Evolutionary conservation across 345 rosid genomes (phyloP).

Genomic region (Brassica incana): DNA sequence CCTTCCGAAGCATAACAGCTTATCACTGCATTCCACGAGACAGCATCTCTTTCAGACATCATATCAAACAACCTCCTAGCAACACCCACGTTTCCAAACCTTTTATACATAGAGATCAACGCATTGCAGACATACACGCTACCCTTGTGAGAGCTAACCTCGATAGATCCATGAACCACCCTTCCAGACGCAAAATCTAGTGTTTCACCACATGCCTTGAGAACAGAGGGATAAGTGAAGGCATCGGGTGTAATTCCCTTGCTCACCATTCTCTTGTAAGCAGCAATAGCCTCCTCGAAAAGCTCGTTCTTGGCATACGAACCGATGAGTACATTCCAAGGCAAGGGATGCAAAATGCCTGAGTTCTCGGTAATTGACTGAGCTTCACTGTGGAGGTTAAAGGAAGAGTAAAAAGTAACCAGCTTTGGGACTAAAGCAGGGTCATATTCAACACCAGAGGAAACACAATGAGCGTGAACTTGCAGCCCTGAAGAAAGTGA

Average conservation of each 20-base stretch:
- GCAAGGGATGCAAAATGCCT: conserved; percentile 44
- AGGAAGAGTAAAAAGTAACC: conserved; percentile 55
- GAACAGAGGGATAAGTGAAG: conserved; percentile 76
- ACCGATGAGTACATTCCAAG: conserved; percentile 75
- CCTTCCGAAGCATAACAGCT: conserved; percentile 61
- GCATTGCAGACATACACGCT: conserved; percentile 72
- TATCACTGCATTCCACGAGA: conserved; percentile 78
- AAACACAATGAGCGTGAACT: conserved; percentile 54
- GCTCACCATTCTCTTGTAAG: conserved; percentile 55
- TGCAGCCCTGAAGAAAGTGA: conserved; percentile 49
- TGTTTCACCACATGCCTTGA: conserved; percentile 73
- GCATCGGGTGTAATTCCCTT: conserved; percentile 64
- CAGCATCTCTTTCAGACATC: conserved; percentile 65
- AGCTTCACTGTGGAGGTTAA: conserved; percentile 49
- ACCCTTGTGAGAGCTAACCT: conserved; percentile 41
- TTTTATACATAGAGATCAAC: conserved; percentile 76
- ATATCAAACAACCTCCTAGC: conserved; percentile 56
- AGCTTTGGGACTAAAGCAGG: conserved; percentile 63
- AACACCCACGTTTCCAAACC: conserved; percentile 49
- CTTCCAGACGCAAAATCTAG: conserved; percentile 54
- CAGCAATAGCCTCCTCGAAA: conserved; percentile 47
- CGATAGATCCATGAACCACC: conserved; percentile 56
- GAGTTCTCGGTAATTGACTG: conserved; percentile 44
- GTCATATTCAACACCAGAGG: conserved; percentile 55
- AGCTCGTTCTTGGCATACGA: conserved; percentile 49